Base-by-base conservation (phyloP, 2,329 filamentous ascomycete species). In the Xylaria sp. region DNA sequence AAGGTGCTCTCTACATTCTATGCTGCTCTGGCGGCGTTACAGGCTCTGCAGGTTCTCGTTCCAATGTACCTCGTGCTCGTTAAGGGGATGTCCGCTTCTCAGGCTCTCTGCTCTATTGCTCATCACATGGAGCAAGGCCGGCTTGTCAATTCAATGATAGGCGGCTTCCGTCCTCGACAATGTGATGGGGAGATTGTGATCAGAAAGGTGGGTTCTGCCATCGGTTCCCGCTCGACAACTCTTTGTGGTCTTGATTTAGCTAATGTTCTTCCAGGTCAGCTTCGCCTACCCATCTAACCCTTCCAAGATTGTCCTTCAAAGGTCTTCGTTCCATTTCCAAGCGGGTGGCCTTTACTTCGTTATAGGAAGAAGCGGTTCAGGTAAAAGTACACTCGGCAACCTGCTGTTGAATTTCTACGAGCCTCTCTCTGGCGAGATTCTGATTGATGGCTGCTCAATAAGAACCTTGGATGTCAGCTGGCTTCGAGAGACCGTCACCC, bases 381-480 rank as follows among this genome's bases (percentile, higher is more conserved):
- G 93, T 0, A 97, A 97, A 73, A 96, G 91, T 66, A 97, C 93
- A 0, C 70, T 97, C 1, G 87, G 88, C 1, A 91, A 91, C 69
- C 79, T 97, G 0, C 79, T 97, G 0, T 79, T 92, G 54, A 84
- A 87, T 10, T 89, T 95, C 66, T 96, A 97, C 69, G 77, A 83
- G 5, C 84, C 90, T 0, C 73, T 76, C 0, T 76, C 76, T 0
- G 93, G 92, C 0, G 73, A 82, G 0, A 86, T 97, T 13, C 71
- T 80, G 0, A 76, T 97, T 8, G 91, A 96, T 68, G 85, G 83
- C 0, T 71, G 80, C 1, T 75, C 83, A 0, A 75, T 94, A 2
- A 71, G 82, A n/a, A 76, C 75, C 0, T 74, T 97, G 0, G 81
- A 91, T 63, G 75, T 80, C 0, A 74, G 77, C 11, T 97, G 91